These are phyloP conservation scores for Trichoderma atroviride DNA, from an alignment of 2,329 filamentous ascomycete species.

Conservation along the genomic window DNA sequence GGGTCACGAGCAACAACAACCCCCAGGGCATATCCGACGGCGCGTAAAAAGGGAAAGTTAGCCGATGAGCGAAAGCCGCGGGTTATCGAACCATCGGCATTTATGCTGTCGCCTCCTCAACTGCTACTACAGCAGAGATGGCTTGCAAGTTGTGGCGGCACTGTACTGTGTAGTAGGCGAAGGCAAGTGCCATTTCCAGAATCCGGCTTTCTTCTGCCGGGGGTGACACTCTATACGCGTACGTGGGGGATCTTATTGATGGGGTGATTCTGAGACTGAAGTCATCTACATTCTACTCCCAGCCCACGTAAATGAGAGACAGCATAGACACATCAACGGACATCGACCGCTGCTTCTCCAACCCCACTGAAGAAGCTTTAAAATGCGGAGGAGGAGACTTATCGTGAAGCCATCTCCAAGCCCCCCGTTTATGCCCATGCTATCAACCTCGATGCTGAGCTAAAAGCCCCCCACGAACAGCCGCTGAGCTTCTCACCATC, in stretches of 20 bases:
- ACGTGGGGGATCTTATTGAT: not conserved
- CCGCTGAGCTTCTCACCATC: conserved; percentile 7
- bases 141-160: not conserved
- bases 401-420: not conserved
- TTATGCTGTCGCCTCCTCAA: not conserved
- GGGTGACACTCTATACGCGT: not conserved
- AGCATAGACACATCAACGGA: not conserved
- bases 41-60: not conserved
- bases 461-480: conserved; percentile 13
- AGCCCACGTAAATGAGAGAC: not conserved
- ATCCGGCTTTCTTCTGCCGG: not conserved
- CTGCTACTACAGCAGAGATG: no score
- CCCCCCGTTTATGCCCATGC: conserved; percentile 11
- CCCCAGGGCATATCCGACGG: not conserved
- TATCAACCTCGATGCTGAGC: not conserved
- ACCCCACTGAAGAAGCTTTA: conserved; percentile 16
- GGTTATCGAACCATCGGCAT: not conserved
- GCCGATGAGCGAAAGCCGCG: not conserved
- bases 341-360: not conserved
- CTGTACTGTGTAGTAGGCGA: conserved; percentile 4
- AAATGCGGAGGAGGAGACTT: conserved; percentile 15
- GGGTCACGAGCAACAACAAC: not conserved
- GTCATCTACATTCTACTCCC: not conserved
- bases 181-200: not conserved
- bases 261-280: not conserved